These are phyloP conservation scores for Fusarium mundagurra DNA, from an alignment of 2,329 filamentous ascomycete species.

Conservation along the genomic window DNA sequence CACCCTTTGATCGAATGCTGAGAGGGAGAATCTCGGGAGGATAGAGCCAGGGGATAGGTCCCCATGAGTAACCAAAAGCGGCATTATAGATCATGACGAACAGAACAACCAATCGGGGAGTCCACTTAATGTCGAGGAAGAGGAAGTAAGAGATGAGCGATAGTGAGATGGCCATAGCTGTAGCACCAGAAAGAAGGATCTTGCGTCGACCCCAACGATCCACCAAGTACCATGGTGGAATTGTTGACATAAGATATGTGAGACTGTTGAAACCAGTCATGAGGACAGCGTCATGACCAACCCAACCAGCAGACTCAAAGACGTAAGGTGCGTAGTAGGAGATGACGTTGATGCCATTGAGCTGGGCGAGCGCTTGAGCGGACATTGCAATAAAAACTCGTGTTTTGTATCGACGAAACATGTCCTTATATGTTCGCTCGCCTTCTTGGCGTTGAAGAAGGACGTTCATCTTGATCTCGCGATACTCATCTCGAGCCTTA, in stretches of 20 bases:
- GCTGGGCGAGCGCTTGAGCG: conserved; percentile 91
- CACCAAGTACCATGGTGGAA: conserved; percentile 97
- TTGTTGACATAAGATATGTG: conserved; percentile 89
- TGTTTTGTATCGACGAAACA: conserved; percentile 92
- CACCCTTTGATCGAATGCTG: conserved; percentile 96
- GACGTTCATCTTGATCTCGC: conserved; percentile 99
- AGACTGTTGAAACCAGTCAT: conserved; percentile 97
- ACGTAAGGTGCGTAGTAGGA: conserved; percentile 98
- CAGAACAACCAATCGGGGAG: conserved; percentile 85
- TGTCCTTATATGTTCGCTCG: conserved; percentile 88
- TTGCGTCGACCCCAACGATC: conserved; percentile 90
- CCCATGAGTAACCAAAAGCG: conserved; percentile 94
- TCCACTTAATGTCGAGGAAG: conserved; percentile 81
- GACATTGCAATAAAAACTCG: conserved; percentile 99
- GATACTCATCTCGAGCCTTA: conserved; percentile 94
- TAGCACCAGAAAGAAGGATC: conserved; percentile 88
- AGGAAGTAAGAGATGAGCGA: conserved; percentile 96
- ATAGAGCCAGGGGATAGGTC: conserved; percentile 97
- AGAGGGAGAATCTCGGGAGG: conserved; percentile 97
- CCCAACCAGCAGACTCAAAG: conserved; percentile 97
- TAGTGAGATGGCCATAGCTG: conserved; percentile 89
- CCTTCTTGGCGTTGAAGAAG: conserved; percentile 93
- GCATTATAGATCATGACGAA: conserved; percentile 99
- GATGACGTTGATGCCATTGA: conserved; percentile 99
- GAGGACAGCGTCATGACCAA: conserved; percentile 86